Evolutionary conservation across 768 basidiomycete species (phyloP), one percentile per base, ranked within the genome.

Genomic region (Tulasnella sp.): DNA sequence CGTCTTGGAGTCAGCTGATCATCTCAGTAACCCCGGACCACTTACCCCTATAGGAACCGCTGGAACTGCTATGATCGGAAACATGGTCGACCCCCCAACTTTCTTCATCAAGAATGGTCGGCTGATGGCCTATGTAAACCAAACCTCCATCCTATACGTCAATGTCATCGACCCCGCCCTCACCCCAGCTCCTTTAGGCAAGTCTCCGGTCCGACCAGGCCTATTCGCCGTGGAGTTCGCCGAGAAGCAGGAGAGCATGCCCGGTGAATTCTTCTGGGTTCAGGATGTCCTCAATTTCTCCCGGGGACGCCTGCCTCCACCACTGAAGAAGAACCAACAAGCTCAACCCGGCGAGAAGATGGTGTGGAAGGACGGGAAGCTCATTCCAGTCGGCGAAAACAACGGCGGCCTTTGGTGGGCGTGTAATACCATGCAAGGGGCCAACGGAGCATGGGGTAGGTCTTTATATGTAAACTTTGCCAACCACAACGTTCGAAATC

Each of bases 81-180:
- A 83, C 29, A 79, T 80, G 75, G 80, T 82, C 75, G 71, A 78
- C 13, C 87, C 88, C 18, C 85, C 88, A 10, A 81, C 88, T 23
- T 91, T 90, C 83, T 90, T 89, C 83, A 85, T 91, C 79, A 84
- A 86, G 80, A 85, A 86, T 78, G 83, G 86, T 70, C 86, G 87
- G 72, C 85, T 91, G 35, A 89, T 84, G 87, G 88, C 73, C 86
- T 86, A 77, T 81, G 85, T 86, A 76, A 91, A 91, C 82, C 88
- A 88, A 74, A 86, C 89, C 0, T 85, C 87, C 20, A 88, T 91
- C 74, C 85, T 87, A 77, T 86, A 87, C 73, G 87, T 91, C 67
- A 89, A 88, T 79, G 85, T 89, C 48, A 82, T 87, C 51, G 91
- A 91, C 79, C 84, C 86, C 10, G 90, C 89, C 18, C 55, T 61